These are phyloP conservation scores for Phytopythium mirpurense DNA, from an alignment of 352 stramenopile genomes.

Conservation along the genomic window DNA sequence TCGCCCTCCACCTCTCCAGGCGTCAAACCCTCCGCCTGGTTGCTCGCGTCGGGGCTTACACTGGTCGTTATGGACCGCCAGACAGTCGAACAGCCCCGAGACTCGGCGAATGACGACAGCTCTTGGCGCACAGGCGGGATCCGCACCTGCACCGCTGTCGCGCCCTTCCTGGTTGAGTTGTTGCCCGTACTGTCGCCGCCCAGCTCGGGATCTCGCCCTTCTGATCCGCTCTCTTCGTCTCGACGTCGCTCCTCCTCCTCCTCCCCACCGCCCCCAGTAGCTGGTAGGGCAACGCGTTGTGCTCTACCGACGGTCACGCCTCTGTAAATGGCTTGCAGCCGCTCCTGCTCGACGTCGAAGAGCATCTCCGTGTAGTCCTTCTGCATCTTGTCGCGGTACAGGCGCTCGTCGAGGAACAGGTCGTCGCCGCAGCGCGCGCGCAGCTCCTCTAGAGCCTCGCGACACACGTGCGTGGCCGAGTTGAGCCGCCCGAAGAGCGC, in stretches of 20 bases:
- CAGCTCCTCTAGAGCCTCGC: slow-evolving; percentile 43
- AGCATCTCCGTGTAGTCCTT: slow-evolving; percentile 74
- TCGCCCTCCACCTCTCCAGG: neutral
- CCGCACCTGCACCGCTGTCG: neutral
- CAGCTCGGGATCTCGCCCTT: neutral
- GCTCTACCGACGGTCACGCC: slow-evolving; percentile 6
- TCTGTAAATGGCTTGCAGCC: slow-evolving; percentile 54
- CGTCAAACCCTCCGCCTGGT: neutral
- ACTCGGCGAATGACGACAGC: neutral
- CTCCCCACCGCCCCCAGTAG: neutral
- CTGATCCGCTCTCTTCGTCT: neutral
- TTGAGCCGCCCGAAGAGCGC: slow-evolving; percentile 52
- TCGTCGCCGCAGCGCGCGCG: slow-evolving; percentile 34
- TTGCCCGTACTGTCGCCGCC: neutral
- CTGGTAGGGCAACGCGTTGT: neutral
- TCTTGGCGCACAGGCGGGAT: slow-evolving; percentile 2
- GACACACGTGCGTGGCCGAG: slow-evolving; percentile 34
- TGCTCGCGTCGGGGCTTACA: neutral
- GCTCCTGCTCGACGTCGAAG: slow-evolving; percentile 67
- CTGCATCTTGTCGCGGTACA: slow-evolving; percentile 66
- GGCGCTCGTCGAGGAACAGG: slow-evolving; percentile 31
- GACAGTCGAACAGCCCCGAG: neutral
- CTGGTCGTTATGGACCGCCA: neutral
- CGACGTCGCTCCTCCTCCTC: neutral
- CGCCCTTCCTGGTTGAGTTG: neutral